Evolutionary conservation across 352 stramenopile genomes (phyloP).

Genomic region (Globisporangium recalcitrans): DNA sequence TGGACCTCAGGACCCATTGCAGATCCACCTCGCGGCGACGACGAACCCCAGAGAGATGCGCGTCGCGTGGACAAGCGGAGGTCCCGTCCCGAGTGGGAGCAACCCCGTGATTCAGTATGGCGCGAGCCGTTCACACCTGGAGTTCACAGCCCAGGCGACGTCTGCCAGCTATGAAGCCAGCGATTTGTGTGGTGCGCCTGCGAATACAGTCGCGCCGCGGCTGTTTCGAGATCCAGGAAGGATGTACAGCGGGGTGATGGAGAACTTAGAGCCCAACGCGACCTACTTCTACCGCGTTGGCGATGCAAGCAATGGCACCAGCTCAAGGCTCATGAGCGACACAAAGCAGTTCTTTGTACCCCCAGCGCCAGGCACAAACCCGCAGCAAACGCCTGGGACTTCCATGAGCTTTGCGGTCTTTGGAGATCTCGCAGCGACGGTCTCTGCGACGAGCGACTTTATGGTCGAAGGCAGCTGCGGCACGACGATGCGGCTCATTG

Average conservation of each 20-base stretch:
- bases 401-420: slow-evolving; percentile 48
- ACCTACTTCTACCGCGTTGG: slow-evolving; percentile 21
- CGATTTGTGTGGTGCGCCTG: slow-evolving; percentile 15
- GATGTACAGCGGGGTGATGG: slow-evolving; percentile 18
- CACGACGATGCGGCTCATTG: slow-evolving; percentile 16
- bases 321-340: not conserved
- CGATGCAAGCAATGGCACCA: not conserved
- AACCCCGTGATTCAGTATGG: slow-evolving; percentile 34
- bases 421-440: slow-evolving; percentile 38
- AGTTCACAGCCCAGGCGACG: slow-evolving; percentile 2
- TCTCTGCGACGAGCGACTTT: slow-evolving; percentile 11
- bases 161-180: slow-evolving; percentile 15
- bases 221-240: slow-evolving; percentile 13
- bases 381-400: not conserved
- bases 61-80: slow-evolving; percentile 49
- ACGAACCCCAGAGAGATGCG: slow-evolving; percentile 30
- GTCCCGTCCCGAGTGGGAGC: no score
- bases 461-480: slow-evolving; percentile 12
- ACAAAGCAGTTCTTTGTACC: slow-evolving; percentile 18
- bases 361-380: slow-evolving; percentile 4
- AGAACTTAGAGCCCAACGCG: slow-evolving; percentile 2
- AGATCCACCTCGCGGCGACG: slow-evolving; percentile 16
- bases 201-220: slow-evolving; percentile 10
- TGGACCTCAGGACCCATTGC: slow-evolving; percentile 33
- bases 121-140: slow-evolving; percentile 18